Conservation (phyloP, 768 basidiomycete species). For the Clitopilus hobsonii region DNA sequence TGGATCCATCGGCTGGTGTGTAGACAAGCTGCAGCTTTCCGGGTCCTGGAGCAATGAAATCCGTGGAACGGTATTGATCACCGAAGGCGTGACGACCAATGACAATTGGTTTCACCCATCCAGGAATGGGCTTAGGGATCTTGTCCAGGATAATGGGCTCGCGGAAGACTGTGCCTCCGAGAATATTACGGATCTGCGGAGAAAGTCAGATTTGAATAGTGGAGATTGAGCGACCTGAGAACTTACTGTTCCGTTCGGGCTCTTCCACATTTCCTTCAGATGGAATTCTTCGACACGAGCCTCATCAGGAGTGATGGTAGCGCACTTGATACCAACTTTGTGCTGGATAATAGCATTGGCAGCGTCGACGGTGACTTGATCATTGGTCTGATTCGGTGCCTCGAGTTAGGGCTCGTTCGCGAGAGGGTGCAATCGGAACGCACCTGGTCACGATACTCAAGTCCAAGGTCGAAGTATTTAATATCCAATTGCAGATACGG, state of each 20-base stretch:
- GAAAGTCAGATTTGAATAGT: background rate
- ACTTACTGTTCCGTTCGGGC: conserved; percentile 89
- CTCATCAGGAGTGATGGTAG: conserved; percentile 98
- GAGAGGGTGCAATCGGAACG: conserved; percentile 12
- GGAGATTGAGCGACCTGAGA: conserved; percentile 2
- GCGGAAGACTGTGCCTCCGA: conserved; percentile 97
- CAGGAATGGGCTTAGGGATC: conserved; percentile 92
- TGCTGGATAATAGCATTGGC: conserved; percentile 93
- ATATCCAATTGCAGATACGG: conserved; percentile 94
- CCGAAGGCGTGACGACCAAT: conserved; percentile 98
- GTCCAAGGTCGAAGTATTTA: conserved; percentile 97
- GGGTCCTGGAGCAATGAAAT: conserved; percentile 85
- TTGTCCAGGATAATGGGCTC: conserved; percentile 92
- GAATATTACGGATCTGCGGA: conserved; percentile 87
- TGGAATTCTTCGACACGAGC: conserved; percentile 95
- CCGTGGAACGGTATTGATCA: conserved; percentile 95
- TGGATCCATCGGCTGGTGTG: conserved; percentile 74
- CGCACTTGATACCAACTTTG: conserved; percentile 98
- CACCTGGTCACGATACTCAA: conserved; percentile 88
- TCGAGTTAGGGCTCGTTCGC: background rate
- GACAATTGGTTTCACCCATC: conserved; percentile 95
- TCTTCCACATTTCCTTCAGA: conserved; percentile 98
- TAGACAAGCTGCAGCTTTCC: conserved; percentile 93
- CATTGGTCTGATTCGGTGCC: conserved; percentile 63
- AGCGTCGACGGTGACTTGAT: conserved; percentile 88